Evolutionary conservation across 805 yeast species (phyloP), one percentile per base, ranked within the genome.

Genomic region (Pichia thaimueangensis): DNA sequence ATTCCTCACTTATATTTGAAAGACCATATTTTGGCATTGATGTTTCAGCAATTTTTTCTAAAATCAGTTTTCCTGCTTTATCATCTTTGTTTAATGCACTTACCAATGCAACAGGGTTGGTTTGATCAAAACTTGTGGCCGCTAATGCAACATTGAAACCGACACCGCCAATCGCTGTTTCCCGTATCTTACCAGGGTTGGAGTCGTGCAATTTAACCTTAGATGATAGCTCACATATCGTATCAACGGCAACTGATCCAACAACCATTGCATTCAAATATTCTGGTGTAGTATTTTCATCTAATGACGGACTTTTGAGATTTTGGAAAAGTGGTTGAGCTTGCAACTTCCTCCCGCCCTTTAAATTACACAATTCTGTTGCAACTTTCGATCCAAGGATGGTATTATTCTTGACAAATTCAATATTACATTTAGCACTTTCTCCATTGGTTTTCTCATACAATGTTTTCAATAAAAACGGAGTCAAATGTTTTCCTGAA

Each of bases 91-190:
- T 87, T 6, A 86, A 67, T 5, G 72, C 68, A 0, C 88, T 76
- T 0, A 86, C 60, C 25, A 86, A 48, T 15, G 58, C 32, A 1
- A 54, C 45, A 2, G 56, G 67, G 19, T 73, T 63, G 1, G 65
- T 50, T 0, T 56, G 27, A n/a, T 47, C 53, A 3, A 49, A 51
- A 38, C 47, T 56, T 2, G 45, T 37, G 3, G 49, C 47, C 0
- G 93, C 91, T n/a, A 74, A 54, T 0, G 86, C 79, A 13, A 87
- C 79, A 53, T 88, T 87, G 57, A 74, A 80, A 0, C 87, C 96
- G 2, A 87, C 95, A 1, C 96, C 96, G 1, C 96, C 96, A 8
- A 86, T 57, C 0, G 82, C 68, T 3, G 79, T 69, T 1, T 60
- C 52, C 6, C 76, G 69, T 1, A 47, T 39, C 0, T 53, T 56